phyloP scores from a whole-genome alignment of 345 rosid genomes.

The Eucalyptus pumila region DNA sequence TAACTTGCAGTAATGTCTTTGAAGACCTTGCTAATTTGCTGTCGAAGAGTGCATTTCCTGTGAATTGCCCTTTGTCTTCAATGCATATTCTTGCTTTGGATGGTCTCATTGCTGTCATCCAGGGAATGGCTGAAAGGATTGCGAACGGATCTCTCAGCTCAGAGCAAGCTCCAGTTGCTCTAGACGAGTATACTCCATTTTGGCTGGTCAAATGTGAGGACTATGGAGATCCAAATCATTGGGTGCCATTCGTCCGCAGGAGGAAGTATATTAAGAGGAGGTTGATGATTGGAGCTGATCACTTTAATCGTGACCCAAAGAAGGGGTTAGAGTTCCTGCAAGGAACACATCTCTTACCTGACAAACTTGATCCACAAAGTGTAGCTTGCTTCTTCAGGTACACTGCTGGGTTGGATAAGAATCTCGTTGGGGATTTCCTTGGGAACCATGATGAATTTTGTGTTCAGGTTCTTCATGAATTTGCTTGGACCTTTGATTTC shows the following conservation, averaged over 20 bases:
- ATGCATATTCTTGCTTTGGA: slow-evolving; percentile 98
- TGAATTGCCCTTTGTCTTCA: slow-evolving; percentile 89
- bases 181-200: slow-evolving; percentile 89
- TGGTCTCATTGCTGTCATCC: slow-evolving; percentile 90
- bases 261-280: slow-evolving; percentile 94
- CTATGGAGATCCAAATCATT: slow-evolving; percentile 67
- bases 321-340: slow-evolving; percentile 97
- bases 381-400: slow-evolving; percentile 98
- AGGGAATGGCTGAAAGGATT: slow-evolving; percentile 99
- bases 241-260: slow-evolving; percentile 91
- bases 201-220: slow-evolving; percentile 95
- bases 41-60: slow-evolving; percentile 97
- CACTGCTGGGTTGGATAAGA: slow-evolving; percentile 95
- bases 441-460: slow-evolving; percentile 99
- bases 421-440: slow-evolving; percentile 95
- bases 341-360: slow-evolving; percentile 97
- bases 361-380: slow-evolving; percentile 97
- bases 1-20: slow-evolving; percentile 94
- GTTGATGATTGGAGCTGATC: slow-evolving; percentile 99
- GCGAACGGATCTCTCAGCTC: slow-evolving; percentile 55
- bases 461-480: slow-evolving; percentile 97
- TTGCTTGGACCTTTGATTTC: slow-evolving; percentile 98
- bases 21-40: slow-evolving; percentile 92
- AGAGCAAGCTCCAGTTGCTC: slow-evolving; percentile 60
- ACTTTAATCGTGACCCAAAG: slow-evolving; percentile 97